Evolutionary conservation across 2,329 filamentous ascomycete species (phyloP), one percentile per base, ranked within the genome.

Genomic region (Alternaria longipes): DNA sequence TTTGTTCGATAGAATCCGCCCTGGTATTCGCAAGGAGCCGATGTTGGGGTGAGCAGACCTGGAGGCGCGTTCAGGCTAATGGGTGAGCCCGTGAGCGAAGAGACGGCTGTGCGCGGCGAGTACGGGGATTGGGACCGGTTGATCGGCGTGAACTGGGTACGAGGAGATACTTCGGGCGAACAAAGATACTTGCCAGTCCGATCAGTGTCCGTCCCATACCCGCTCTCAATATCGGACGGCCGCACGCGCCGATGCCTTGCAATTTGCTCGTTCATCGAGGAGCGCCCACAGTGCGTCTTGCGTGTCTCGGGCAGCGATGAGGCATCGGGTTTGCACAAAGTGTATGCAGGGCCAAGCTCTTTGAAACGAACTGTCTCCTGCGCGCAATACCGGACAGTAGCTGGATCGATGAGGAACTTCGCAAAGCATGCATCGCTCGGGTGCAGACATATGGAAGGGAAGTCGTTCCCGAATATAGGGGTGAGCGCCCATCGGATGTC

Each of bases 391-490:
- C 69, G 68, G 12, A 83, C 74, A 44, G 82, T 75, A 4, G 72
- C 69, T 5, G 71, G 70, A 49, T 78, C 71, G 63, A 84, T 82
- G 54, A 77, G 71, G 71, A 81, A 84, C 42, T 71, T 75, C 11
- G 84, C 86, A 75, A 88, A 92, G 14, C 85, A 84, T n/a, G 86
- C 72, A 36, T 89, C 83, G n/a, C 86, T 83, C 1, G 89, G 88
- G 1, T 80, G 84, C 14, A 90, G 81, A 76, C 95, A 99, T 46
- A 88, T 80, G 3, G 84, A 83, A 3, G 92, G 89, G 75, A 99
- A 99, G 41, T 88, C 85, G 12, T 89, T 86, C 0, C 95, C 95
- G 76, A 99, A 99, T 61, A 99, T 84, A 5, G 95, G 95, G 8
- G 95, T 95, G 56, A 99, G 82, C 0, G 91, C 94, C 59, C 90